Evolutionary conservation across 768 basidiomycete genomes (phyloP).

Genomic region (Mycena galericulata): DNA sequence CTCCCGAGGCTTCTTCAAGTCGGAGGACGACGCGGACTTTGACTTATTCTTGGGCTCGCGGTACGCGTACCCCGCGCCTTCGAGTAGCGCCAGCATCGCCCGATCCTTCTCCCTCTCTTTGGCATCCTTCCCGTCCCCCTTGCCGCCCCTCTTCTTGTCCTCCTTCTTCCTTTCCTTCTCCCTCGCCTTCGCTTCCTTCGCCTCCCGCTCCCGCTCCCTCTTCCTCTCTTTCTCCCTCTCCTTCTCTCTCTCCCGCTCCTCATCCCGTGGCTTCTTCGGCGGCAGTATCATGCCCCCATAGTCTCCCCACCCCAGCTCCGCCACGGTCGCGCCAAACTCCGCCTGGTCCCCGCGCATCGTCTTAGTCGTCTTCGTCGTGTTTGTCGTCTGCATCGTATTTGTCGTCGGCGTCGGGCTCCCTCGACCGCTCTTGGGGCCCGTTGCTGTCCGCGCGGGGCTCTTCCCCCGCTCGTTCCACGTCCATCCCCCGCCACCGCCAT

Average conservation of each 20-base stretch:
- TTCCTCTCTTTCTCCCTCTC: slow-evolving; percentile 38
- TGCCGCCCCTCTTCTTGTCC: slow-evolving; percentile 23
- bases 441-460: slow-evolving; percentile 17
- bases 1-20: no score
- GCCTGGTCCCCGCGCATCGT: slow-evolving; percentile 15
- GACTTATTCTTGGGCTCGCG: neutral
- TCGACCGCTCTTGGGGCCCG: no score
- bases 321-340: slow-evolving; percentile 29
- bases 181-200: slow-evolving; percentile 31
- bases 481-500: no score
- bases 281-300: slow-evolving; percentile 28
- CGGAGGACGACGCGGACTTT: neutral
- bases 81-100: slow-evolving; percentile 22
- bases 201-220: slow-evolving; percentile 17
- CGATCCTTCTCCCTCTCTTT: slow-evolving; percentile 32
- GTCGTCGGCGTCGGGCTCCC: no score
- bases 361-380: slow-evolving; percentile 15
- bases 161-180: slow-evolving; percentile 23
- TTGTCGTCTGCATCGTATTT: slow-evolving; percentile 17
- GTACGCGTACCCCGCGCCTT: slow-evolving; percentile 30
- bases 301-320: slow-evolving; percentile 32
- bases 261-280: slow-evolving; percentile 29
- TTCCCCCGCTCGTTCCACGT: slow-evolving; percentile 13
- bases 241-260: slow-evolving; percentile 31
- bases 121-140: slow-evolving; percentile 29